phyloP scores from a whole-genome alignment of 805 yeast genomes.

The Suhomyces faveliae region DNA sequence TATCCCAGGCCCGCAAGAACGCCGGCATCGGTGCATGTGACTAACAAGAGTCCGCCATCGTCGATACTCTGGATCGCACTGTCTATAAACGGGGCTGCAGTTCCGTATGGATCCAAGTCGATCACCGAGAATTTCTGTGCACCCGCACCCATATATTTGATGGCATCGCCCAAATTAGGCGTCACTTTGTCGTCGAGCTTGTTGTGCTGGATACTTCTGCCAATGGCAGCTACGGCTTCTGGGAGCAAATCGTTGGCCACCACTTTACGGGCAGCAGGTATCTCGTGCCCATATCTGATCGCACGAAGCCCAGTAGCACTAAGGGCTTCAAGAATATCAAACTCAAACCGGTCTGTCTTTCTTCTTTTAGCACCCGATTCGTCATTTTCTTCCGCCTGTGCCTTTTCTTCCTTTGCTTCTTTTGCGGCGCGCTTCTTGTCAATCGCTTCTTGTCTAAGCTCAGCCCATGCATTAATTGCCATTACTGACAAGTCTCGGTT shows the following conservation, averaged over 20 bases:
- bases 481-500: constrained; percentile 87
- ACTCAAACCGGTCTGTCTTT: constrained; percentile 14
- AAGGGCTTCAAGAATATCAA: constrained; percentile 81
- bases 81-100: constrained; percentile 94
- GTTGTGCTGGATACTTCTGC: constrained; percentile 69
- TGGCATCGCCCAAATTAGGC: constrained; percentile 89
- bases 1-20: constrained; percentile 94
- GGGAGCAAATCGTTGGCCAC: constrained; percentile 88
- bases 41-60: constrained; percentile 81
- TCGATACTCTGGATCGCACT: constrained; percentile 82
- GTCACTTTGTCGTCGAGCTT: constrained; percentile 53
- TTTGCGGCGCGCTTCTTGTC: constrained; percentile 24
- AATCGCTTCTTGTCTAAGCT: constrained; percentile 47
- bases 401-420: constrained; percentile 7
- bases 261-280: constrained; percentile 69
- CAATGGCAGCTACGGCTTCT: constrained; percentile 81
- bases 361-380: constrained; percentile 11
- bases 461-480: constrained; percentile 85
- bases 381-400: constrained; percentile 31
- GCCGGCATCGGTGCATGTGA: constrained; percentile 95
- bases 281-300: constrained; percentile 87
- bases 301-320: constrained; percentile 96
- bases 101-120: constrained; percentile 96
- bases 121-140: constrained; percentile 69
- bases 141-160: constrained; percentile 62